Base-by-base conservation (phyloP, 768 basidiomycete species). In the Mrakia blollopis region DNA sequence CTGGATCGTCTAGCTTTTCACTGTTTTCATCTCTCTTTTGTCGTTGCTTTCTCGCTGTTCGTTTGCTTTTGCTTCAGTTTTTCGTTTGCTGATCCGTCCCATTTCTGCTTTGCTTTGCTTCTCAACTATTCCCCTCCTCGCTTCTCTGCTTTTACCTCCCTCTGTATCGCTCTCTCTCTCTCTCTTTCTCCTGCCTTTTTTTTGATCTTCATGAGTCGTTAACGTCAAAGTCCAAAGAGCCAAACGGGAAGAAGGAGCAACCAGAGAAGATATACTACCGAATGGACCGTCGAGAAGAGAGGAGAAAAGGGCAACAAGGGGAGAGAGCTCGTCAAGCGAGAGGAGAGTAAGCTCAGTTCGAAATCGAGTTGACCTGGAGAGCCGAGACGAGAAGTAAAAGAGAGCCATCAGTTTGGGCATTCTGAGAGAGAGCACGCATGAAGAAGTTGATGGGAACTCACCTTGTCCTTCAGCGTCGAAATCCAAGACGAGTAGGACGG, bases 401-500 rank as follows among this genome's bases (percentile, higher is more conserved):
- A 9, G 47, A 50, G 1, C 11, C 6, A 11, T 50, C 47, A 50
- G 47, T 21, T 50, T 4, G 47, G 50, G 37, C 1, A 3, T 7
- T 8, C 23, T 1, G 18, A 69, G 44, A 50, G 18, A n/a, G 16
- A 50, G 47, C 18, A 21, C 7, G 47, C 2, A 10, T 9, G 14
- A 14, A 10, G 2, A 14, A 37, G 37, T 18, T 11, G 39, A 47
- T 10, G 44, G 14, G 8, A 14, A 81, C 83, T 79, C 80, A 91
- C 91, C 89, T 93, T 97, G 82, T 96, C 93, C 86, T 93, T 95
- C 80, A 98, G 84, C 78, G 91, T 89, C 44, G 88, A 89, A 80
- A 97, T 88, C 84, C 93, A 98, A 83, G 98, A 96, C 81, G 94
- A 91, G 84, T 98, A 99, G 83, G 94, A 97, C 69, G 94, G 94